phyloP scores from a whole-genome alignment of 2,329 filamentous ascomycete genomes.

The Monosporascus sp. region DNA sequence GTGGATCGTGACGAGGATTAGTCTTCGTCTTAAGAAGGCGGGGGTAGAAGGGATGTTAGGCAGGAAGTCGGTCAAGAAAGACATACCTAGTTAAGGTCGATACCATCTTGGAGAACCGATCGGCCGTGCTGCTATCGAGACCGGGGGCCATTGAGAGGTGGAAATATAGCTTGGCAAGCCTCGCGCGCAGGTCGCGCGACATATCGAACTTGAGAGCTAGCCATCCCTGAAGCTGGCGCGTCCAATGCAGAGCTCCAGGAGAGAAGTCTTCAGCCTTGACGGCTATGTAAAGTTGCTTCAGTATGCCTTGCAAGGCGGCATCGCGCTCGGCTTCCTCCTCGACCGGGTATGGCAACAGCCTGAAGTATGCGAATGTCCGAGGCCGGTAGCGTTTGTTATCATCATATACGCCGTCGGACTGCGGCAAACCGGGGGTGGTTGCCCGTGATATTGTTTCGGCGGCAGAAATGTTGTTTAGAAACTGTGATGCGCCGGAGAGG shows the following conservation, averaged over 20 bases:
- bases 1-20: slow-evolving; percentile 5
- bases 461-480: slow-evolving; percentile 35
- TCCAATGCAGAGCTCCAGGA: slow-evolving; percentile 93
- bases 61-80: background rate
- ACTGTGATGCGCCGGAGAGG: slow-evolving; percentile 31
- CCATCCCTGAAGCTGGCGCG: slow-evolving; percentile 91
- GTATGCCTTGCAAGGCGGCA: slow-evolving; percentile 74
- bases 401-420: slow-evolving; percentile 40
- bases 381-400: slow-evolving; percentile 67
- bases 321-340: slow-evolving; percentile 77
- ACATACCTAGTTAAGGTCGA: slow-evolving; percentile 87
- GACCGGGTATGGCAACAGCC: slow-evolving; percentile 80
- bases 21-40: slow-evolving; percentile 1
- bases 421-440: slow-evolving; percentile 69
- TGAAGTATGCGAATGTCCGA: slow-evolving; percentile 89
- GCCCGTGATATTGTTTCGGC: slow-evolving; percentile 75
- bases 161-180: slow-evolving; percentile 87
- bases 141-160: slow-evolving; percentile 88
- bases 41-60: background rate
- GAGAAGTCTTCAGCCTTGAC: slow-evolving; percentile 91
- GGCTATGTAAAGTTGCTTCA: slow-evolving; percentile 90
- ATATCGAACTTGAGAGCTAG: slow-evolving; percentile 96
- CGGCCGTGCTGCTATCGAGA: slow-evolving; percentile 72
- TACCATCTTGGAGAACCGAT: slow-evolving; percentile 96
- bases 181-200: slow-evolving; percentile 74